Conservation (phyloP, 371 early-diverging fungal genomes). For the Mortierella sp. region DNA sequence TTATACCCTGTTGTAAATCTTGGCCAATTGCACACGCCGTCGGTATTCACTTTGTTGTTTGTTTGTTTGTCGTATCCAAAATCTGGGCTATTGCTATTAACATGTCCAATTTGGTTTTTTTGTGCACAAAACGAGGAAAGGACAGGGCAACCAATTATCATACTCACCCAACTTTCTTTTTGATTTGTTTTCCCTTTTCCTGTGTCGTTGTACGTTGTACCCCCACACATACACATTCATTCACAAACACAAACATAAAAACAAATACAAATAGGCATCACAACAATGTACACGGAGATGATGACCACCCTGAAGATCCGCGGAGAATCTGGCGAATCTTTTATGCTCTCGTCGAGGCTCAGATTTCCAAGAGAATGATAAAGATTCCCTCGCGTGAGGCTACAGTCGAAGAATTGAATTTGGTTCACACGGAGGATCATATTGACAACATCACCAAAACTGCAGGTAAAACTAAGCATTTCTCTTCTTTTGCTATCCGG, state of each 20-base stretch:
- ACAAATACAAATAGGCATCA: slow-evolving; percentile 23
- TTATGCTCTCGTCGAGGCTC: slow-evolving; percentile 63
- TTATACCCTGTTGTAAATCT: background rate
- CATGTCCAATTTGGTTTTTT: background rate
- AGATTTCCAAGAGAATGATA: slow-evolving; percentile 65
- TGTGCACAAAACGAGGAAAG: background rate
- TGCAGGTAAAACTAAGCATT: slow-evolving; percentile 47
- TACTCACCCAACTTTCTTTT: slow-evolving; percentile 37
- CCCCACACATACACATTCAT: no score
- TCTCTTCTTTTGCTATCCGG: background rate
- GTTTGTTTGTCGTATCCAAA: no score
- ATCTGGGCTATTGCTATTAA: no score
- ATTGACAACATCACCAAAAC: slow-evolving; percentile 58
- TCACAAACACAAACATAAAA: no score
- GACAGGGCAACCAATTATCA: no score
- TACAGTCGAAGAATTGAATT: slow-evolving; percentile 64
- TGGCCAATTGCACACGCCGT: background rate
- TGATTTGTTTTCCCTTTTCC: background rate
- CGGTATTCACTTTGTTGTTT: no score
- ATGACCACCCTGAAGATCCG: slow-evolving; percentile 82
- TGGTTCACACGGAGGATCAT: slow-evolving; percentile 71
- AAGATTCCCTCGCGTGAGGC: slow-evolving; percentile 67
- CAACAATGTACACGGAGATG: slow-evolving; percentile 64
- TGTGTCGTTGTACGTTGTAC: no score
- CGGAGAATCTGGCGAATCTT: slow-evolving; percentile 76